These are phyloP conservation scores for Arabidopsis lyrata DNA, from an alignment of 441 rosid species.

Conservation along the genomic window DNA sequence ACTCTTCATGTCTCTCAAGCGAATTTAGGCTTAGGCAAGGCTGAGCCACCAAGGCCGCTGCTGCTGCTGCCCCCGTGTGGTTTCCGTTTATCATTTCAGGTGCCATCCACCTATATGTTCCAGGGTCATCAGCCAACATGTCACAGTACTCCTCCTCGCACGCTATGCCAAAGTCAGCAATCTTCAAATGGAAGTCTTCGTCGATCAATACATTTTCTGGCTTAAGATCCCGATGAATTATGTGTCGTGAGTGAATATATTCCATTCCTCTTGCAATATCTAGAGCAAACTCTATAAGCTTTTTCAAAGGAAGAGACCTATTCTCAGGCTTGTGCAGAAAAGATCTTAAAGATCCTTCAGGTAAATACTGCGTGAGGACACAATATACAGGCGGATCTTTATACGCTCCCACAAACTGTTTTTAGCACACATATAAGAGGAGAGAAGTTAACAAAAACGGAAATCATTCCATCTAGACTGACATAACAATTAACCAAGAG, in stretches of 20 bases:
- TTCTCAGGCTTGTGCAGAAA: conserved; percentile 91
- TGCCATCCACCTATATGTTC: conserved; percentile 99
- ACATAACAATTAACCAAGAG: neutral
- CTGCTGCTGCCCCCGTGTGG: conserved; percentile 61
- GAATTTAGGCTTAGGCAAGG: conserved; percentile 49
- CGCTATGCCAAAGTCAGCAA: conserved; percentile 98
- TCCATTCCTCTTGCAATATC: conserved; percentile 96
- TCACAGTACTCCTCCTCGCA: conserved; percentile 89
- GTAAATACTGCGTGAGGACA: conserved; percentile 82
- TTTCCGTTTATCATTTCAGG: conserved; percentile 96
- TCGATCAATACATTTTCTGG: conserved; percentile 89
- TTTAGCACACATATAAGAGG: conserved; percentile 44
- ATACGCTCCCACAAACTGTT: conserved; percentile 92
- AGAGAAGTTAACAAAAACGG: conserved; percentile 3
- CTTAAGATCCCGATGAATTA: conserved; percentile 95
- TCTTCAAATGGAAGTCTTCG: conserved; percentile 70
- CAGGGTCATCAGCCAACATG: conserved; percentile 86
- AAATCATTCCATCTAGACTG: conserved; percentile 8
- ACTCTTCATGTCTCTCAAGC: conserved; percentile 46
- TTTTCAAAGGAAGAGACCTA: conserved; percentile 66
- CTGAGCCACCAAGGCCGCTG: conserved; percentile 42
- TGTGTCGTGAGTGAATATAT: conserved; percentile 83
- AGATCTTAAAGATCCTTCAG: conserved; percentile 96
- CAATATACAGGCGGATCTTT: conserved; percentile 88
- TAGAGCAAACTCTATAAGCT: conserved; percentile 67